phyloP scores from a whole-genome alignment of 805 yeast species.

The Myxozyma nipponensis region DNA sequence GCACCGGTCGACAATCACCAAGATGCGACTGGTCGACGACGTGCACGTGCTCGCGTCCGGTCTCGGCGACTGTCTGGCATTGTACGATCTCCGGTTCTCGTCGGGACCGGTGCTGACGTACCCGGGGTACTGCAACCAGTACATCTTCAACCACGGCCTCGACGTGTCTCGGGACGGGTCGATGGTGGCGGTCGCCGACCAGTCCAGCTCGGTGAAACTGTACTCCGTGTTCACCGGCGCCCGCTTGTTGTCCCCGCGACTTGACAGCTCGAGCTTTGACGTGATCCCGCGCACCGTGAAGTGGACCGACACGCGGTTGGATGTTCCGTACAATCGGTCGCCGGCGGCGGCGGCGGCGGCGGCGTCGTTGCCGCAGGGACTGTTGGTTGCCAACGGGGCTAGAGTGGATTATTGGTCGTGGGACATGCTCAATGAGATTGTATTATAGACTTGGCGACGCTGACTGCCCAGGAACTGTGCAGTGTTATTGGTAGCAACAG shows the following conservation, averaged over 20 bases:
- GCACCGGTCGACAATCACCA: slow-evolving; percentile 29
- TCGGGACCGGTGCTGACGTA: slow-evolving; percentile 14
- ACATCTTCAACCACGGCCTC: slow-evolving; percentile 22
- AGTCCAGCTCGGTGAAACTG: slow-evolving; percentile 13
- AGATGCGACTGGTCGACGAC: slow-evolving; percentile 20
- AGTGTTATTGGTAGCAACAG: too few species aligned
- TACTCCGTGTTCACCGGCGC: slow-evolving; percentile 19
- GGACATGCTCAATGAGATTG: not conserved
- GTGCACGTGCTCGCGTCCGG: slow-evolving; percentile 28
- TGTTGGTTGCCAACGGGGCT: slow-evolving; percentile 19
- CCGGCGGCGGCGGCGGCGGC: too few species aligned
- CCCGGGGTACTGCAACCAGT: slow-evolving; percentile 19
- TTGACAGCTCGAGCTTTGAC: slow-evolving; percentile 9
- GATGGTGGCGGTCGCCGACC: slow-evolving; percentile 21
- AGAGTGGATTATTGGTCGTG: slow-evolving; percentile 25
- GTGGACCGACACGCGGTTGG: slow-evolving; percentile 14
- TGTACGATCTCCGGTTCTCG: slow-evolving; percentile 22
- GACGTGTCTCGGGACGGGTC: slow-evolving; percentile 18
- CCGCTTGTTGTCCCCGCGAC: slow-evolving; percentile 9
- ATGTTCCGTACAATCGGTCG: not conserved
- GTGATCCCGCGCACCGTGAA: slow-evolving; percentile 16
- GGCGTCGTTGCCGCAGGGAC: slow-evolving; percentile 10
- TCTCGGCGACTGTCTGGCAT: slow-evolving; percentile 24
- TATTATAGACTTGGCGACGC: too few species aligned
- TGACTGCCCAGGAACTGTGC: too few species aligned